Evolutionary conservation across 768 basidiomycete species (phyloP), one percentile per base, ranked within the genome.

Genomic region (Leccinum barrowsii): DNA sequence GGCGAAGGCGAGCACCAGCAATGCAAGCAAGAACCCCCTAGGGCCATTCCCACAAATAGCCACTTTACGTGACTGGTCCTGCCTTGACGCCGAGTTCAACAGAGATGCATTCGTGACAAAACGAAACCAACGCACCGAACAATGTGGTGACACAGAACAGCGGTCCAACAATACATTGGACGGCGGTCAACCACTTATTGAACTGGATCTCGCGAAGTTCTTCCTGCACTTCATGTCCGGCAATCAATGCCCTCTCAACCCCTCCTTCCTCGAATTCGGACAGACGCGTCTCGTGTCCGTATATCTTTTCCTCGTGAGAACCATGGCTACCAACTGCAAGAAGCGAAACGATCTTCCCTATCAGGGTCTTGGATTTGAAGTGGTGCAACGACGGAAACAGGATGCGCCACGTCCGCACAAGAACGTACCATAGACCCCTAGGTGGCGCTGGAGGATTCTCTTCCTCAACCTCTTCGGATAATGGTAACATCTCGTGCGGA

Each of bases 331-430:
- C 68, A 0, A 89, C 85, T 3, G 94, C 92, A 56, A 97, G 81
- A 24, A 96, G 63, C 0, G 87, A 83, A 0, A 90, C 89, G 32
- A 91, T 75, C 74, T 85, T 85, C 1, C 87, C 89, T 11, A 88
- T 63, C 52, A 86, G 63, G 17, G 86, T 85, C 73, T 96, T 94
- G 22, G 80, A 77, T 26, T 74, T 59, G 71, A 97, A 90, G 51
- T 83, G 78, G 56, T 87, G 85, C 1, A 98, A 75, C 0, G 94
- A 90, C 0, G 96, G 95, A 73, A 96, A 96, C 5, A 98, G 77
- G 6, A 85, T 84, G 62, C 89, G 81, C 55, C 76, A 79, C 0
- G 81, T 75, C 44, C 74, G 74, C 3, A 70, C 67, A 11, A 85
- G 58, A 13, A 76, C 67, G 32, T 72, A 57, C 57, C 63, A 65